Evolutionary conservation across 2,329 filamentous ascomycete species (phyloP), one percentile per base, ranked within the genome.

Genomic region (Cephalotrichum gorgonifer): DNA sequence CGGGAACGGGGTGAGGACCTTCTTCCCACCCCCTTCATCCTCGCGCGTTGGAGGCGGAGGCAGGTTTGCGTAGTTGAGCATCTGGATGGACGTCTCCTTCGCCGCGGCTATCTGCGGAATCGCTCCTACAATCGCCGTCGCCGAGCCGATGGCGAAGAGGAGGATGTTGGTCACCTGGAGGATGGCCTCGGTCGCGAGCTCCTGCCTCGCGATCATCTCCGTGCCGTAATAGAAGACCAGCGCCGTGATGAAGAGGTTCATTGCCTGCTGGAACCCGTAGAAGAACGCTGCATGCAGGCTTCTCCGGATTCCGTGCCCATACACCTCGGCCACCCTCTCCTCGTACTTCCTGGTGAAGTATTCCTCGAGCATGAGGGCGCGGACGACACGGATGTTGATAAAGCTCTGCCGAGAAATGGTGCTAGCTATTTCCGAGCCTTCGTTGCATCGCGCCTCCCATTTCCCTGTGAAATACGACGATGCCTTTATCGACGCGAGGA

Each of bases 191-290:
- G 84, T 75, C 0, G 69, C 64, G 35, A 75, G 64, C 9, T 68
- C 59, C 1, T 42, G 12, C 9, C 31, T 46, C 0, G 73, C 71
- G 6, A 86, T 73, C 11, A 95, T 71, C 1, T 76, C 66, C 0
- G 82, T 79, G 2, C 86, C 88, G 59, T 91, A 94, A 67, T 85
- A 95, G 61, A 95, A 93, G 9, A 95, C 77, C 3, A 95, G 67
- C 0, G 88, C 87, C 38, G 81, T 83, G 14, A 88, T 74, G 57
- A 88, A 88, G 51, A 81, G 78, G 35, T 82, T 78, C 17, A 82
- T 74, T 0, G 81, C 82, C 57, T 94, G 85, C 30, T 84, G 83
- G n/a, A 93, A 64, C 0, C 90, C 91, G 58, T 81, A 94, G 6
- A 91, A 73, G 5, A 82, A 64, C 0, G 88, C 87, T 0, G 81